These are phyloP conservation scores for Saccharomyces eubayanus DNA, from an alignment of 805 yeast genomes.

Conservation along the genomic window DNA sequence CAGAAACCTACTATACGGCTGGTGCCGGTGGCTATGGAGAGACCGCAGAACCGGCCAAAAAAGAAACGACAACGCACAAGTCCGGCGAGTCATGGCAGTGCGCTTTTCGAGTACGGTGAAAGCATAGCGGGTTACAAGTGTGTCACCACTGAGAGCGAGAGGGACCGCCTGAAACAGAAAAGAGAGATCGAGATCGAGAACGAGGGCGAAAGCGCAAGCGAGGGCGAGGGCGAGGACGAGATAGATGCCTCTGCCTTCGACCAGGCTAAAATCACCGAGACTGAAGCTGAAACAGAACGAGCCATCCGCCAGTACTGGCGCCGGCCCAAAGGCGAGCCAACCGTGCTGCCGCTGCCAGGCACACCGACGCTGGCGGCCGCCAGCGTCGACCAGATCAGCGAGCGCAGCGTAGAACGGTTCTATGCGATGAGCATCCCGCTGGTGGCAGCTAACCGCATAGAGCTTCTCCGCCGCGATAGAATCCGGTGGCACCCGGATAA, in stretches of 20 bases:
- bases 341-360: neutral
- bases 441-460: neutral
- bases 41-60: neutral
- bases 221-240: neutral
- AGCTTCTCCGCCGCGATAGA: conserved; percentile 35
- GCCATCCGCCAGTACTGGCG: neutral
- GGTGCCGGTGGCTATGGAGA: neutral
- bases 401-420: neutral
- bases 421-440: neutral
- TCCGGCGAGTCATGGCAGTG: neutral
- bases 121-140: conserved; percentile 14
- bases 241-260: conserved; percentile 1
- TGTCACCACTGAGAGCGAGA: conserved; percentile 7
- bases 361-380: neutral
- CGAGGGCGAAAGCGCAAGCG: neutral
- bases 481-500: conserved; percentile 68
- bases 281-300: neutral
- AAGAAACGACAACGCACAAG: neutral
- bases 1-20: neutral
- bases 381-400: neutral
- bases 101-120: conserved; percentile 13
- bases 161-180: neutral
- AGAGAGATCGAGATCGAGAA: neutral
- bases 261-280: neutral
- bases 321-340: neutral